phyloP scores from a whole-genome alignment of 208 protist genomes.

The Leishmania lainsoni region DNA sequence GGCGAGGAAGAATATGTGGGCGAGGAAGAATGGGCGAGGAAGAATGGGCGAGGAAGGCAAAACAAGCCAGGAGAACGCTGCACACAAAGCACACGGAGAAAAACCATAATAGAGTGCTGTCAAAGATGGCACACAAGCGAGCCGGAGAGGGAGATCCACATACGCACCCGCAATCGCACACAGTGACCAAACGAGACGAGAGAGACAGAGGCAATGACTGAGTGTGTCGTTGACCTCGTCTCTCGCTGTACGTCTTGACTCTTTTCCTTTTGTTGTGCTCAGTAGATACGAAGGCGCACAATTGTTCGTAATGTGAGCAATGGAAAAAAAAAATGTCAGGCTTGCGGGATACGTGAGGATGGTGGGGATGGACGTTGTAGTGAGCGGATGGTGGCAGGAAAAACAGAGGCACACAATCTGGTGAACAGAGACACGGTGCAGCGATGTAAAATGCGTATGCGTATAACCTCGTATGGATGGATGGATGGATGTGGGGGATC shows the following conservation, averaged over 20 bases:
- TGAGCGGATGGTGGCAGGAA: too few species aligned
- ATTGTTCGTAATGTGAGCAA: neutral
- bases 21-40: neutral
- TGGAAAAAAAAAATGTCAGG: neutral
- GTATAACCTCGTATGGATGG: neutral
- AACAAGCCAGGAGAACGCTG: neutral
- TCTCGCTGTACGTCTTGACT: neutral
- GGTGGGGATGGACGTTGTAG: neutral
- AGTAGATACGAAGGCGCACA: neutral
- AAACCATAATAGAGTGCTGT: neutral
- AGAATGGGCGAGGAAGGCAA: neutral
- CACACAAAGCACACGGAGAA: neutral
- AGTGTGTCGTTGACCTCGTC: neutral
- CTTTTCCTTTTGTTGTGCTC: neutral
- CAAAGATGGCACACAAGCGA: neutral
- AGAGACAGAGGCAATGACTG: neutral
- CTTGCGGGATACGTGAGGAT: neutral
- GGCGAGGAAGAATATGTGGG: neutral
- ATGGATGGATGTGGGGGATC: too few species aligned
- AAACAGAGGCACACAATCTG: neutral
- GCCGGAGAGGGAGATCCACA: neutral
- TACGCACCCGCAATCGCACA: neutral
- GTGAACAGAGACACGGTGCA: neutral
- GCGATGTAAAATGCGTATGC: neutral
- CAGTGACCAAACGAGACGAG: neutral